Base-by-base conservation (phyloP, 768 basidiomycete species). In the Naganishia antarctica region DNA sequence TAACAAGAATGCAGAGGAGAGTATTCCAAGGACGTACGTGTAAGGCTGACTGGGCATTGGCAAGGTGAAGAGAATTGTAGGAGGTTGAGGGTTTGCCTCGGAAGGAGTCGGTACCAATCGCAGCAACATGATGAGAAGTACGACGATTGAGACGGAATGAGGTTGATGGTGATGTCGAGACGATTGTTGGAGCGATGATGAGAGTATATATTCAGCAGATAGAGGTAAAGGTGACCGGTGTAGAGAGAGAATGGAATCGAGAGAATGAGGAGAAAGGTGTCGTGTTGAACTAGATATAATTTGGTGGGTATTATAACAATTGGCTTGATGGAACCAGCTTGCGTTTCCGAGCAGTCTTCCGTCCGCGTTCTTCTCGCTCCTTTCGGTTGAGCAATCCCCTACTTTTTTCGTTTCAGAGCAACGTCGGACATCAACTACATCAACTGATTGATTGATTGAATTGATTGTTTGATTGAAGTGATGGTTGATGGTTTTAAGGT, bases 11-110 rank as follows among this genome's bases (percentile, higher is more conserved):
- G n/a, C n/a, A n/a, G n/a, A n/a, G n/a, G n/a, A n/a, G n/a, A n/a
- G n/a, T n/a, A n/a, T n/a, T n/a, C n/a, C 12, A 21, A n/a, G 4
- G 21, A 67, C 70, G 66, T 61, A 70, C 71, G 73, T 74, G 66
- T 76, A 76, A 12, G 76, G 73, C 57, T 74, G 68, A 16, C 50
- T 69, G 1, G 73, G 72, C 5, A 74, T 60, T 0, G 76, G 74
- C 8, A 79, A 72, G 58, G 76, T 78, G 70, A 79, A 79, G 61
- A 79, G 73, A 66, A 79, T 76, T n/a, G 78, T 79, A 7, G 76
- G 72, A 23, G 78, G 78, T 16, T 70, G 32, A 6, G 74, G 72
- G 26, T 73, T 69, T 5, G 63, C 34, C 16, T 69, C 49, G 12
- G 74, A 71, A 8, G 78, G 68, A 23, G 66, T 50, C 25, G 76